These are phyloP conservation scores for Cytospora chrysosperma DNA, from an alignment of 2,329 filamentous ascomycete genomes.

Conservation along the genomic window DNA sequence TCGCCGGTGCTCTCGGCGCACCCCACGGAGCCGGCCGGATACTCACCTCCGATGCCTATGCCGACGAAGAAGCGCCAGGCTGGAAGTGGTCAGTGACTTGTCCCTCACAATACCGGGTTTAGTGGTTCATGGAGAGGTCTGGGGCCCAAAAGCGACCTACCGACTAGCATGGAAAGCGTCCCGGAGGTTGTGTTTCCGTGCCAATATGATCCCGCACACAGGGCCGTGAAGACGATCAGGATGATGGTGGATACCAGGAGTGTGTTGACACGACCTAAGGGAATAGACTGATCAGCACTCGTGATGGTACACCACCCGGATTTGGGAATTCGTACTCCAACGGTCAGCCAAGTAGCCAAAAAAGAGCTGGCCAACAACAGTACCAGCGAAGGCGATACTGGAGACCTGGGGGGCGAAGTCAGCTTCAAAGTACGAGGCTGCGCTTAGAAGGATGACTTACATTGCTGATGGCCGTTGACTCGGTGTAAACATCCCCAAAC, in stretches of 20 bases:
- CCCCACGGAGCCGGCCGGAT: constrained; percentile 79
- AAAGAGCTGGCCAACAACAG: constrained; percentile 75
- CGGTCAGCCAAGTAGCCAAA: constrained; percentile 83
- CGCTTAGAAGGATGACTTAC: constrained; percentile 32
- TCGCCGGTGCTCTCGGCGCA: constrained; percentile 83
- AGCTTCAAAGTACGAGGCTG: background rate
- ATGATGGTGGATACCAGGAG: constrained; percentile 80
- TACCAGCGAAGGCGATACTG: constrained; percentile 83
- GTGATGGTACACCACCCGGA: background rate
- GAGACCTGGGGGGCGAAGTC: constrained; percentile 43
- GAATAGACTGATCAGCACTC: background rate
- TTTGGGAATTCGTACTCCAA: constrained; percentile 53
- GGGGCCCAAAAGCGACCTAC: constrained; percentile 5
- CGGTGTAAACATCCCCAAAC: constrained; percentile 68
- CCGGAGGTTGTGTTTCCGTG: constrained; percentile 63
- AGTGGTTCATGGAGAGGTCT: background rate
- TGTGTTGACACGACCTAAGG: constrained; percentile 65
- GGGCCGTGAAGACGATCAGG: constrained; percentile 78
- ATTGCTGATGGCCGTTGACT: constrained; percentile 68
- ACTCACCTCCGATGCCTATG: constrained; percentile 77
- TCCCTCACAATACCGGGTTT: background rate
- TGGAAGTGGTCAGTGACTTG: constrained; percentile 46
- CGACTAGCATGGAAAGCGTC: constrained; percentile 11
- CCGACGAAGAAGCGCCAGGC: constrained; percentile 83
- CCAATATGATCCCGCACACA: constrained; percentile 75